Evolutionary conservation across 1,284 basidiomycete species (phyloP), one percentile per base, ranked within the genome.

Genomic region (Porodaedalea pini): DNA sequence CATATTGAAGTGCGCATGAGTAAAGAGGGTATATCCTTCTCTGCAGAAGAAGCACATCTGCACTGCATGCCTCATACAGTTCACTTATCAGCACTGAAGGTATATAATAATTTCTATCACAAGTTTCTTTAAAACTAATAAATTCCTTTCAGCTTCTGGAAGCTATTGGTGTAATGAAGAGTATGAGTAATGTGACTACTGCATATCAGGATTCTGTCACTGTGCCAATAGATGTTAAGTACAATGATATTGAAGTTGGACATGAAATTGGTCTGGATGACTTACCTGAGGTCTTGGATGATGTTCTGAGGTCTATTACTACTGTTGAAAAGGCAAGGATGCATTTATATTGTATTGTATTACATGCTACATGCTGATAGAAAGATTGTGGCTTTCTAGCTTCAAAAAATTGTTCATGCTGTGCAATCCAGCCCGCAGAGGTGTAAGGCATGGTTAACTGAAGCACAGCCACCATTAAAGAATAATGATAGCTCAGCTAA

Each of bases 11-110:
- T 2, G 3, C 15, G 11, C 7, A 11, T 43, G 2, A 19, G 21
- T 10, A 31, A 10, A 2, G 41, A 34, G n/a, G 40, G 43, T 8
- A 29, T 62, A 5, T 21, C 15, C 1, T 60, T 62, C 39, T 5
- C n/a, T 10, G 51, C 44, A 15, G 11, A 2, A 25, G 19, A 54
- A 19, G 51, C 57, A 1, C 36, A 56, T 21, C 44, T 58, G 34
- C 50, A 56, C 2, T n/a, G n/a, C n/a, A n/a, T n/a, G n/a, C n/a
- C n/a, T n/a, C n/a, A n/a, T n/a, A n/a, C n/a, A n/a, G n/a, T 60
- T 51, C 39, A 60, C 61, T 51, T 61, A 4, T 53, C 60, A 10
- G 58, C 60, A 3, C 13, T 60, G 31, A 61, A 60, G 45, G 60
- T 61, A 44, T 21, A 17, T 21, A 11, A 5, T 27, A 47, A 6